Evolutionary conservation across 306 rosid genomes (phyloP).

Genomic region (Lagenaria siceraria): DNA sequence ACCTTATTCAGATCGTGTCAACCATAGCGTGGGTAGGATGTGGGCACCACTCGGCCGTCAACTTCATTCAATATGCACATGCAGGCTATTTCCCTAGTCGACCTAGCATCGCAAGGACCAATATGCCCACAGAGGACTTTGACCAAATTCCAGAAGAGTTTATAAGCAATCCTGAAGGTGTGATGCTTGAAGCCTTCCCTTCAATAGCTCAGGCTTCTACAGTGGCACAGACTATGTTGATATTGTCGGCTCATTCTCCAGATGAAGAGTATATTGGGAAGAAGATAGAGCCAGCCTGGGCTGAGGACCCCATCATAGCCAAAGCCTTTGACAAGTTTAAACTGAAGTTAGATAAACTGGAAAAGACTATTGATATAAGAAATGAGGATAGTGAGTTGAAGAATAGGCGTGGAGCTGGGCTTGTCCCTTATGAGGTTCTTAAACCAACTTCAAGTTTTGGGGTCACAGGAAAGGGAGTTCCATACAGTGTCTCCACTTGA

Average conservation of each 20-base stretch:
- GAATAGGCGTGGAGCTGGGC: conserved; percentile 74
- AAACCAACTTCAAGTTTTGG: conserved; percentile 64
- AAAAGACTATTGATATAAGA: conserved; percentile 32
- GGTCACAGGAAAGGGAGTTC: conserved; percentile 63
- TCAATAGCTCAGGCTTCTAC: conserved; percentile 50
- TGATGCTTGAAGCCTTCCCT: conserved; percentile 32
- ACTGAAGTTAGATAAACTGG: conserved; percentile 29
- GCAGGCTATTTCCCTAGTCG: conserved; percentile 59
- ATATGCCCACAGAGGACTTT: conserved; percentile 51
- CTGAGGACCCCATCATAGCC: conserved; percentile 29
- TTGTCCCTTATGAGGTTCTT: conserved; percentile 60
- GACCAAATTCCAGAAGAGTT: conserved; percentile 32
- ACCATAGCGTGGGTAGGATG: conserved; percentile 54
- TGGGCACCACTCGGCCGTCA: conserved; percentile 62
- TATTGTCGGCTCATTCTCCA: conserved; percentile 56
- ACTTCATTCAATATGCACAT: conserved; percentile 56
- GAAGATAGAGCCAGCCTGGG: conserved; percentile 53
- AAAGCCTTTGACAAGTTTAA: conserved; percentile 38
- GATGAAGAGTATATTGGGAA: conserved; percentile 75
- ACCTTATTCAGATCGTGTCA: conserved; percentile 34
- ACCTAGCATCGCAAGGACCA: conserved; percentile 53
- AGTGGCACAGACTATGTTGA: conserved; percentile 43
- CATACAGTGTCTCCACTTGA: conserved; percentile 63
- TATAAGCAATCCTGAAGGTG: conserved; percentile 31
- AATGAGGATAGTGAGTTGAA: conserved; percentile 28